Conservation (phyloP, 305 asterid genomes). For the Rubia peregrina region DNA sequence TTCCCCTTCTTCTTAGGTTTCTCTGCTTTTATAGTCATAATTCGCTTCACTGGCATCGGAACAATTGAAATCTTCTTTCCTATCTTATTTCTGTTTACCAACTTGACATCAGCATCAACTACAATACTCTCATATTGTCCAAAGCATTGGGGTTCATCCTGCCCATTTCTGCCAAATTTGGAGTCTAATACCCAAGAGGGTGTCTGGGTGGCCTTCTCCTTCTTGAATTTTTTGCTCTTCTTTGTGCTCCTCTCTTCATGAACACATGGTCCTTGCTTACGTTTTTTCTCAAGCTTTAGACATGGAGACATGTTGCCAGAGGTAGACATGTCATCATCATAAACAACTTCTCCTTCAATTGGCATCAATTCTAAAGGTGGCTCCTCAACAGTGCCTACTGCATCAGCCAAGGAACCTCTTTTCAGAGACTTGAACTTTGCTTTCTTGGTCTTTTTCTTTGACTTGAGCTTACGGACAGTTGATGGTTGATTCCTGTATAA, state of each 20-base stretch:
- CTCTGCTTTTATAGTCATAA: slow-evolving; percentile 69
- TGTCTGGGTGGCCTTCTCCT: slow-evolving; percentile 45
- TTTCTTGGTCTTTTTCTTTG: slow-evolving; percentile 83
- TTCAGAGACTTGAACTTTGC: slow-evolving; percentile 90
- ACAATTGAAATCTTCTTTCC: slow-evolving; percentile 65
- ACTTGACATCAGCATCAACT: slow-evolving; percentile 52
- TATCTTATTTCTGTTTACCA: slow-evolving; percentile 45
- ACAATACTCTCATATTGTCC: slow-evolving; percentile 40
- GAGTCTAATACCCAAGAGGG: slow-evolving; percentile 25
- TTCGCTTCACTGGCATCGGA: slow-evolving; percentile 58
- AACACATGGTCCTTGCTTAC: slow-evolving; percentile 43
- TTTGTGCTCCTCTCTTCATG: slow-evolving; percentile 53
- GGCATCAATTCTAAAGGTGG: slow-evolving; percentile 56
- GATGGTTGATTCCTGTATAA: slow-evolving; percentile 48
- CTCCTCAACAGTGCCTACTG: slow-evolving; percentile 41
- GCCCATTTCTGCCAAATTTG: slow-evolving; percentile 42
- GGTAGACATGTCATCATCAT: slow-evolving; percentile 52
- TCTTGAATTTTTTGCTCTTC: slow-evolving; percentile 49
- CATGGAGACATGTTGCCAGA: slow-evolving; percentile 58
- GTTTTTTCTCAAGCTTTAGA: slow-evolving; percentile 52
- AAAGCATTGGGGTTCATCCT: slow-evolving; percentile 41
- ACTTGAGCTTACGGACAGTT: slow-evolving; percentile 47
- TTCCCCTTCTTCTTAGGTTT: slow-evolving; percentile 69
- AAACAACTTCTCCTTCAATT: slow-evolving; percentile 50
- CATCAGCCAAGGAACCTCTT: slow-evolving; percentile 74